phyloP scores from a whole-genome alignment of 2,329 filamentous ascomycete species.

The Pyrenochaeta sp. region DNA sequence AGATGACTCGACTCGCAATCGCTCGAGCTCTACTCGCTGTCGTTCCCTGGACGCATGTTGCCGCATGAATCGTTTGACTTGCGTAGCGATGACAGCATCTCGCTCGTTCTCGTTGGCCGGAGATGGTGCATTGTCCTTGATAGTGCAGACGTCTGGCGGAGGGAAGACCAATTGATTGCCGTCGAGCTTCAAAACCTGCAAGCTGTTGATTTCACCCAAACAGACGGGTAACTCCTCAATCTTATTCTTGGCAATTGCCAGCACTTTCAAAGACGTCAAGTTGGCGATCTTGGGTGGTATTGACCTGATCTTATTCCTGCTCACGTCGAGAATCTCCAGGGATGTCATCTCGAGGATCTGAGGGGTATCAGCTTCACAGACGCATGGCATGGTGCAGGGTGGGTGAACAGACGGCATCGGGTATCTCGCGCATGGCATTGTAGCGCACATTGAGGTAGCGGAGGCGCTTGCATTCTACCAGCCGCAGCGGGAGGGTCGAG shows the following conservation, averaged over 20 bases:
- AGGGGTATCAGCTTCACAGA: constrained; percentile 14
- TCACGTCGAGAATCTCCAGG: constrained; percentile 91
- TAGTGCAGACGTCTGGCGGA: constrained; percentile 57
- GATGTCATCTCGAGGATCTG: constrained; percentile 87
- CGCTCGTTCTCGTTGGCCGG: constrained; percentile 66
- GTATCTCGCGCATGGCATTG: constrained; percentile 75
- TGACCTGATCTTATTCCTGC: constrained; percentile 81
- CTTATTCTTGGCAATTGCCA: constrained; percentile 86
- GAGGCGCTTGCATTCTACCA: constrained; percentile 78
- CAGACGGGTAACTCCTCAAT: constrained; percentile 85
- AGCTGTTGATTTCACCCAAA: constrained; percentile 85
- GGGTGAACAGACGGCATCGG: constrained; percentile 64
- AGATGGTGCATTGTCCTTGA: constrained; percentile 52
- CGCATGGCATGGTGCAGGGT: neutral
- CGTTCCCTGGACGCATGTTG: constrained; percentile 50
- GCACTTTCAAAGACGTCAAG: constrained; percentile 84
- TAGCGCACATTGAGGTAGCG: constrained; percentile 83
- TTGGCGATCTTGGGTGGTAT: constrained; percentile 82
- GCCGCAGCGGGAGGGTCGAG: constrained; percentile 72
- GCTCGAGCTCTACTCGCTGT: constrained; percentile 42
- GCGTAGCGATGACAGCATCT: constrained; percentile 66
- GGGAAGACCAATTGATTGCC: constrained; percentile 87
- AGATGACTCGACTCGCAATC: constrained; percentile 54
- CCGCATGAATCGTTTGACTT: constrained; percentile 67
- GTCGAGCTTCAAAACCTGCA: constrained; percentile 89